phyloP scores from a whole-genome alignment of 2,329 filamentous ascomycete species.

The Hyphodiscus sp. region DNA sequence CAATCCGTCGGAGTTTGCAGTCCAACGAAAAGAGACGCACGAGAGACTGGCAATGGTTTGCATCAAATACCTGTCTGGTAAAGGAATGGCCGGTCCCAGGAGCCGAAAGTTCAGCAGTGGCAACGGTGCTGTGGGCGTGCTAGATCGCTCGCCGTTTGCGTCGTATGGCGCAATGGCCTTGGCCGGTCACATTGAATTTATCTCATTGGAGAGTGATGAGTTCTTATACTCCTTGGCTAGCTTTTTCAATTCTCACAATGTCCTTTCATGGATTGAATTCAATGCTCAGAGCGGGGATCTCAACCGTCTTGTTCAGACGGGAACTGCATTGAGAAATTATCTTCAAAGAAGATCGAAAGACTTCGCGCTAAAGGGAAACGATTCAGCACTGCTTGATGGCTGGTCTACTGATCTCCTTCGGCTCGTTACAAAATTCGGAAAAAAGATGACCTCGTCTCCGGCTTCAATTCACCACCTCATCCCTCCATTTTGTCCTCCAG shows the following conservation, averaged over 20 bases:
- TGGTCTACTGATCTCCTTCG: constrained; percentile 31
- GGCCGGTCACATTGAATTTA: not conserved
- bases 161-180: too few relatives aligned
- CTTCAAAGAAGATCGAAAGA: too few relatives aligned
- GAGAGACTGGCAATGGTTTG: constrained; percentile 24
- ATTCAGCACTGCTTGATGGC: not conserved
- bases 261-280: constrained; percentile 28
- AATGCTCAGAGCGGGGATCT: not conserved
- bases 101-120: not conserved
- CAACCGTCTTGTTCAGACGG: too few relatives aligned
- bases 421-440: constrained; percentile 30
- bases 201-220: too few relatives aligned
- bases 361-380: too few relatives aligned
- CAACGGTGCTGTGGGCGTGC: not conserved
- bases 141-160: too few relatives aligned
- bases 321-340: too few relatives aligned
- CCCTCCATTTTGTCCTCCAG: constrained; percentile 31
- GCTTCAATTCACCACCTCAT: constrained; percentile 31
- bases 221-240: constrained; percentile 7
- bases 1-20: constrained; percentile 21
- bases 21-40: constrained; percentile 20
- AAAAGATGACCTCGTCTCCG: constrained; percentile 24
- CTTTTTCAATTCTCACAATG: constrained; percentile 22
- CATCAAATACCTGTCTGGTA: constrained; percentile 19
- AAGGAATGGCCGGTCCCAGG: constrained; percentile 9